Percentiles rank a stretch among this genome's conserved stretches.
Evolutionary conservation across 2,329 filamentous ascomycete genomes (phyloP).

Genomic region (Fusarium sp.): DNA sequence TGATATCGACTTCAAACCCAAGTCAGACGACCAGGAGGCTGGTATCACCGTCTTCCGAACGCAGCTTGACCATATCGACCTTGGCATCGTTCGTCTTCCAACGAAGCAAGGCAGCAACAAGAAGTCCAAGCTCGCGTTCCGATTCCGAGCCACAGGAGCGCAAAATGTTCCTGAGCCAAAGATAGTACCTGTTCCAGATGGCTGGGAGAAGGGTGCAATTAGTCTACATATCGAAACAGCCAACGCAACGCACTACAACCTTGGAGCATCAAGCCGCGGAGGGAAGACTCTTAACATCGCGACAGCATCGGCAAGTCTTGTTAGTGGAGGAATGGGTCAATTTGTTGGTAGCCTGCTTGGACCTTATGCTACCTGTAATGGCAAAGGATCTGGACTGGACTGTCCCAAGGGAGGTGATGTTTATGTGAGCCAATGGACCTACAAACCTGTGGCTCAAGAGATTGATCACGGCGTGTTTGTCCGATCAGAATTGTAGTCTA

Average conservation of each 20-base stretch:
- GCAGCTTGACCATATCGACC: slow-evolving; percentile 33
- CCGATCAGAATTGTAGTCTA: neutral
- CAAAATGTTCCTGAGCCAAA: neutral
- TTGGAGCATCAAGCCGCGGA: slow-evolving; percentile 3
- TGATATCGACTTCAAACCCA: slow-evolving; percentile 15
- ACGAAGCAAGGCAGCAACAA: neutral
- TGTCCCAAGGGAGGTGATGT: slow-evolving; percentile 18
- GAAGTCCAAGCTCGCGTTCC: slow-evolving; percentile 5
- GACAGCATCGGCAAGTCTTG: slow-evolving; percentile 12
- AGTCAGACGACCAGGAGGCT: slow-evolving; percentile 6
- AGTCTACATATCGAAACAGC: slow-evolving; percentile 7
- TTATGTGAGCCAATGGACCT: slow-evolving; percentile 20
- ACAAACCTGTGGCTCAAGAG: slow-evolving; percentile 15
- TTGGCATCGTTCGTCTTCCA: slow-evolving; percentile 6
- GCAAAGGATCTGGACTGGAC: slow-evolving; percentile 2
- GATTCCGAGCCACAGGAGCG: slow-evolving; percentile 17
- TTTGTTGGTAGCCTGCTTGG: slow-evolving; percentile 31
- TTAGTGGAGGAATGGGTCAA: slow-evolving; percentile 12
- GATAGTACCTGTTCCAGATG: slow-evolving; percentile 8
- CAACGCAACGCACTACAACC: slow-evolving; percentile 24
- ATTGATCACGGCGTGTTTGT: slow-evolving; percentile 17
- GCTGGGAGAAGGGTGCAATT: slow-evolving; percentile 10
- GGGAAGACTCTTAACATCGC: neutral
- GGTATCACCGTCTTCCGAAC: slow-evolving; percentile 28
- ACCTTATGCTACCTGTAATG: slow-evolving; percentile 33